These are phyloP conservation scores for Ceratocystis ficicola DNA, from an alignment of 2,329 filamentous ascomycete species.

Conservation along the genomic window DNA sequence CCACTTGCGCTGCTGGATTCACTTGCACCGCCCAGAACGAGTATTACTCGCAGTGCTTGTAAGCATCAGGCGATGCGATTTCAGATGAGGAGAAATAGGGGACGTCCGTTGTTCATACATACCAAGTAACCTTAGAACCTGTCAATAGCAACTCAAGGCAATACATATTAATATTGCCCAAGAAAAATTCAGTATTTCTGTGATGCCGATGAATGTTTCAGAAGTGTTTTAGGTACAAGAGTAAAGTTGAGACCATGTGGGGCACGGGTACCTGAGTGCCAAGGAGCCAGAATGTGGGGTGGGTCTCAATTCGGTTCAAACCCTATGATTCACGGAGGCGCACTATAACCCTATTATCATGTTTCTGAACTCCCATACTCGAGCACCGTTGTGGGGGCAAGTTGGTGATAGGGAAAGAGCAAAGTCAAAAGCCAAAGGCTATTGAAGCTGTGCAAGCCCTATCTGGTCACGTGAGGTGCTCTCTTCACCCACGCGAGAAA, in stretches of 20 bases:
- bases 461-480: background rate
- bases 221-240: background rate
- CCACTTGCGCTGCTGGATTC: slow-evolving; percentile 29
- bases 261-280: background rate
- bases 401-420: too few relatives aligned
- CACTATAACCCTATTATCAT: too few relatives aligned
- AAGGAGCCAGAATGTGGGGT: background rate
- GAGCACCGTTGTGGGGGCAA: too few relatives aligned
- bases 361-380: too few relatives aligned
- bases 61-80: slow-evolving; percentile 18
- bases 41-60: slow-evolving; percentile 35
- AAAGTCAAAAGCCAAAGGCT: too few relatives aligned
- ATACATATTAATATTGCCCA: too few relatives aligned
- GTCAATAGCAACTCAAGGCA: background rate
- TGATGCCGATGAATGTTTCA: background rate
- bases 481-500: background rate
- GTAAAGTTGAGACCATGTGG: background rate
- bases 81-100: background rate
- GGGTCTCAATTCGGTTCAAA: too few relatives aligned
- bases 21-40: slow-evolving; percentile 32
- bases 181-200: background rate
- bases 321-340: background rate
- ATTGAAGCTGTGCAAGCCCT: background rate
- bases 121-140: background rate
- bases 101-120: slow-evolving; percentile 1